Base-by-base conservation (phyloP, 805 yeast species). In the Saccharomycopsis oosterbeekiorum region DNA sequence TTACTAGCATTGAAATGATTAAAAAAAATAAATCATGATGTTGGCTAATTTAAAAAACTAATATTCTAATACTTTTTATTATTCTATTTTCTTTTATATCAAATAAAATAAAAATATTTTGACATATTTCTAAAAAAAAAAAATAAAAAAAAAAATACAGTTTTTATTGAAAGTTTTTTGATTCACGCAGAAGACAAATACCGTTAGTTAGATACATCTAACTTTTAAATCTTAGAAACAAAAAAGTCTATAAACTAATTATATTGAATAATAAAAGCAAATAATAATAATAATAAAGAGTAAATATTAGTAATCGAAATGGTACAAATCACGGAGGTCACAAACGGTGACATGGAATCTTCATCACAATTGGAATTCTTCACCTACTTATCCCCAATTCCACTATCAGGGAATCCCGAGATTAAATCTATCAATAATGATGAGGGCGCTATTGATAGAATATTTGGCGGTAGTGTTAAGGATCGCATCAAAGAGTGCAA, bases 1-100 rank as follows among this genome's bases (percentile, higher is more conserved):
- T 66, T 86, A 65, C 69, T 76, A 55, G 87, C 90, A 1, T 66
- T 74, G 51, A 70, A 68, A 61, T 73, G 34, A 29, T 29, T 29
- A 3, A 29, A 29, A 6, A 29, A 29, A 29, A 6, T 6, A 29
- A 4, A 29, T 29, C 6, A 29, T 26, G 2, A 2, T 8, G 37
- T 17, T n/a, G 2, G 17, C 4, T n/a, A 26, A 9, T 51, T 51
- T n/a, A n/a, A n/a, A n/a, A 26, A 5, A 9, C 29, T 9, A 51
- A 17, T 1, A 36, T 34, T 53, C 14, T 29, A 26, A 34, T 14
- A 9, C 6, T n/a, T 53, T 9, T 15, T 34, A 3, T 15, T 29
- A 2, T 29, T 15, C 29, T 29, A n/a, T 34, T 34, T 15, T 26
- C 56, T 29, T 34, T 21, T 53, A 34, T 36, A n/a, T 34, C 29